A percentile compares a stretch with the other conserved stretches of the same genome.
These are phyloP conservation scores for Beauveria pseudobassiana DNA, from an alignment of 2,329 filamentous ascomycete species.

Conservation along the genomic window DNA sequence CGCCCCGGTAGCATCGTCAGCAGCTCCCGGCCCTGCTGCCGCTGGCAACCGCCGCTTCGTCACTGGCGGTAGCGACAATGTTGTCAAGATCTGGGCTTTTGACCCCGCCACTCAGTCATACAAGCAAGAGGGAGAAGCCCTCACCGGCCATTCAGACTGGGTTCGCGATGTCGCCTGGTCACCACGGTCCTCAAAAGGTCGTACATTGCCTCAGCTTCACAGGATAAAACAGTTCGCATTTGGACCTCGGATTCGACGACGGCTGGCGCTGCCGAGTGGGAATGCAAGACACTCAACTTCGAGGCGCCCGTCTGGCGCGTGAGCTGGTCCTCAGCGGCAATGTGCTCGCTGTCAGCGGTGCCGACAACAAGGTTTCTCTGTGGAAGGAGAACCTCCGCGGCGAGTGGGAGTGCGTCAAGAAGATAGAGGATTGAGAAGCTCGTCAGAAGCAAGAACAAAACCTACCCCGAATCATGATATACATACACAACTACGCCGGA, in stretches of 20 bases:
- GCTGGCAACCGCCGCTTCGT: slow-evolving; percentile 74
- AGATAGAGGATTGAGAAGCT: slow-evolving; percentile 69
- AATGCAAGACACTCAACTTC: slow-evolving; percentile 76
- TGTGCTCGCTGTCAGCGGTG: slow-evolving; percentile 85
- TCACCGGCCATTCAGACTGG: slow-evolving; percentile 88
- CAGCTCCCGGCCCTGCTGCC: slow-evolving; percentile 53
- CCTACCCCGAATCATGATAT: background rate
- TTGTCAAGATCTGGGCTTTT: slow-evolving; percentile 88
- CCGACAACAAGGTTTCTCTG: slow-evolving; percentile 92
- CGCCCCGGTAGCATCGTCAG: slow-evolving; percentile 75
- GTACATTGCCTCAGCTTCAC: slow-evolving; percentile 91
- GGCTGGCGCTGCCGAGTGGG: slow-evolving; percentile 65
- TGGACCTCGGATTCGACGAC: slow-evolving; percentile 69
- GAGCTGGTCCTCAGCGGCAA: slow-evolving; percentile 98
- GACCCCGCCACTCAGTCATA: slow-evolving; percentile 55
- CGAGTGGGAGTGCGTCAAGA: slow-evolving; percentile 96
- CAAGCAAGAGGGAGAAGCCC: slow-evolving; percentile 53
- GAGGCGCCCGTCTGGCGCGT: slow-evolving; percentile 91
- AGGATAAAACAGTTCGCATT: slow-evolving; percentile 96
- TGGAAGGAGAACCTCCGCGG: slow-evolving; percentile 98
- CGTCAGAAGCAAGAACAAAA: background rate
- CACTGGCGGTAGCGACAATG: slow-evolving; percentile 88
- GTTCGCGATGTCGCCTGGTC: slow-evolving; percentile 97
- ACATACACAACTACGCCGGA: background rate
- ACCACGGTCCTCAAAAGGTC: slow-evolving; percentile 87